Percentiles rank a stretch among this genome's conserved stretches.
Evolutionary conservation across 106 monocot species (phyloP).

Genomic region (Amphibolis antarctica): DNA sequence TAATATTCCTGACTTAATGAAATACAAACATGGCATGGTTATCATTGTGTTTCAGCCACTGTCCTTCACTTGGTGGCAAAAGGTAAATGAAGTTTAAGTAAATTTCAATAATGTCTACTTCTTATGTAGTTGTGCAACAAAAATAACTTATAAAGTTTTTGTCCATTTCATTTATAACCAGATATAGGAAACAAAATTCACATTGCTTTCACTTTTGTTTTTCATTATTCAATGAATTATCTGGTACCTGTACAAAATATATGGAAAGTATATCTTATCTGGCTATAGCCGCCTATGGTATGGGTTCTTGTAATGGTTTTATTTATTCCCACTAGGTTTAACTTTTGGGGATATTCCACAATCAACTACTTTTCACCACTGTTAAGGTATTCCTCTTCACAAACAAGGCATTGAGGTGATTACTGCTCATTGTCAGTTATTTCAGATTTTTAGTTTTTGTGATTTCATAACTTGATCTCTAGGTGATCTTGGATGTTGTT

Average conservation of each 20-base stretch:
- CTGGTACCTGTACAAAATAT: background rate
- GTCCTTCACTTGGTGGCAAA: constrained; percentile 26
- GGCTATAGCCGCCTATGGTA: background rate
- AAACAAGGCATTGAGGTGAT: constrained; percentile 83
- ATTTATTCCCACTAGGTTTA: constrained; percentile 34
- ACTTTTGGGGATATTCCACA: constrained; percentile 95
- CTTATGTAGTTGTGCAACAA: too few species aligned
- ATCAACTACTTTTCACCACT: constrained; percentile 87
- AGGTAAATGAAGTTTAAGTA: constrained; percentile 25
- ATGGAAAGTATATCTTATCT: background rate
- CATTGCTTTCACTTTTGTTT: too few species aligned
- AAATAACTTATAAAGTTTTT: too few species aligned
- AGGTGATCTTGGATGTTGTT: constrained; percentile 90
- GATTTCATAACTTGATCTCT: background rate
- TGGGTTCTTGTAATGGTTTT: background rate
- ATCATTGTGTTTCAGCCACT: constrained; percentile 41
- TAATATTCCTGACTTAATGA: too few species aligned
- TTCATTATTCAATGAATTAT: background rate
- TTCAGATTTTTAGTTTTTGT: background rate
- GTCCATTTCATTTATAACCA: too few species aligned
- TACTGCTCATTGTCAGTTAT: constrained; percentile 3
- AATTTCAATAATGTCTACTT: background rate
- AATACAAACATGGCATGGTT: too few species aligned
- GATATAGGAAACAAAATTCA: too few species aligned
- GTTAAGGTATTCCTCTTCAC: constrained; percentile 82